Base-by-base conservation (phyloP, 495 filamentous ascomycete genomes). In the Penicillium waksmanii region DNA sequence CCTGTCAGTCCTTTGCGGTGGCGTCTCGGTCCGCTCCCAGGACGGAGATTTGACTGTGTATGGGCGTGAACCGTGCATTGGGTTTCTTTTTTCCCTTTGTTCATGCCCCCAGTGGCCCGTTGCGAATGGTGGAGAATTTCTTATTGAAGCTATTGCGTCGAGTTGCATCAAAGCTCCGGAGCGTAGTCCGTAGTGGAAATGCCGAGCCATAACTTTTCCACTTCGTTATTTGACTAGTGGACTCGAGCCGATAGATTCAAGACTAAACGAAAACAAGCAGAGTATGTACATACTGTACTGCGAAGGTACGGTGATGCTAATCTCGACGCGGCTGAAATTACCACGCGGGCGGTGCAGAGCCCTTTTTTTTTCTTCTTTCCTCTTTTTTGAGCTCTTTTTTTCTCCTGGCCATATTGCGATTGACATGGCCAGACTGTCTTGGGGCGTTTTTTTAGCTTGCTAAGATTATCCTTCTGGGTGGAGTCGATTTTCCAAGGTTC, bases 31-130 rank as follows among this genome's bases (percentile, higher is more conserved):
- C 59, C 56, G 57, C 47, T 58, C 53, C 60, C 54, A 51, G 36
- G 27, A 51, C 68, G 68, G 65, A 70, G 60, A 57, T 66, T 66
- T 68, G 57, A 66, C 61, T 70, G 13, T 33, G 60, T 62, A 57
- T 33, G 60, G 57, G 38, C 53, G 47, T 66, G 66, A 66, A 66
- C 66, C 63, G 66, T 66, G 64, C 64, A 64, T 48, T 60, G 53
- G 53, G 51, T 65, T 50, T 36, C 36, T 23, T 31, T 31, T 31
- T 31, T 31, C 27, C 27, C 33, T 47, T 40, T 46, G 19, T 44
- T 10, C 35, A 2, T 34, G n/a, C 13, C 17, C 42, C 42, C 42
- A 19, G 42, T 44, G 42, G 42, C 42, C 42, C 42, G 42, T 47
- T 43, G 27, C 27, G 55, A 27, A 46, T 25, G 33, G 48, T 58